phyloP scores from a whole-genome alignment of 768 basidiomycete species.

The Pseudohyphozyma bogoriensis region DNA sequence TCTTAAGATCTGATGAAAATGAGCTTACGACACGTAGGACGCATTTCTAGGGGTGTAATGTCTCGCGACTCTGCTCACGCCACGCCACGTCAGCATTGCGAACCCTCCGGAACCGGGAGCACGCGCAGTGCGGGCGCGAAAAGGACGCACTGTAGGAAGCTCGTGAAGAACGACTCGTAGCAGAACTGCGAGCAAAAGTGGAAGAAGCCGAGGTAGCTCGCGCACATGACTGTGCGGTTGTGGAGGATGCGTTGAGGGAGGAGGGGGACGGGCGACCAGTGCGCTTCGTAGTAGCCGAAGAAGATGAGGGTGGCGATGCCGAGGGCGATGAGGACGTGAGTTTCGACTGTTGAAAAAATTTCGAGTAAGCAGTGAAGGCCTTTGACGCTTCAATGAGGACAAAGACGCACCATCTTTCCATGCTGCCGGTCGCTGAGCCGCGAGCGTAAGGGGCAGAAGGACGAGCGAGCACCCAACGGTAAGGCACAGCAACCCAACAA shows the following conservation, averaged over 20 bases:
- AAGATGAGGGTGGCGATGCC: constrained; percentile 26
- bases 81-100: no score
- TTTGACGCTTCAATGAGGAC: neutral
- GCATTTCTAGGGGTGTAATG: constrained; percentile 18
- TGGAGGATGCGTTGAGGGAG: constrained; percentile 26
- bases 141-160: constrained; percentile 29
- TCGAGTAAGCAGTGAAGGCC: neutral
- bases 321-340: constrained; percentile 16
- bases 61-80: constrained; percentile 28
- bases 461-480: constrained; percentile 24
- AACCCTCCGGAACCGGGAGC: no score
- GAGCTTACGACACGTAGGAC: constrained; percentile 19
- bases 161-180: constrained; percentile 34
- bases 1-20: no score
- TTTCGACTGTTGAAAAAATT: neutral
- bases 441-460: constrained; percentile 29
- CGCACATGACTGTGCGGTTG: constrained; percentile 27
- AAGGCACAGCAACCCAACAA: constrained; percentile 21
- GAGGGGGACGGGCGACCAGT: constrained; percentile 23
- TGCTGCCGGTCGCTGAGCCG: constrained; percentile 15
- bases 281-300: constrained; percentile 29
- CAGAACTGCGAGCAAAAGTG: constrained; percentile 31
- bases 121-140: neutral
- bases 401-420: constrained; percentile 27
- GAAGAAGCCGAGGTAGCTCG: constrained; percentile 28